Base-by-base conservation (phyloP, 1,284 basidiomycete genomes). In the Abortiporus biennis region DNA sequence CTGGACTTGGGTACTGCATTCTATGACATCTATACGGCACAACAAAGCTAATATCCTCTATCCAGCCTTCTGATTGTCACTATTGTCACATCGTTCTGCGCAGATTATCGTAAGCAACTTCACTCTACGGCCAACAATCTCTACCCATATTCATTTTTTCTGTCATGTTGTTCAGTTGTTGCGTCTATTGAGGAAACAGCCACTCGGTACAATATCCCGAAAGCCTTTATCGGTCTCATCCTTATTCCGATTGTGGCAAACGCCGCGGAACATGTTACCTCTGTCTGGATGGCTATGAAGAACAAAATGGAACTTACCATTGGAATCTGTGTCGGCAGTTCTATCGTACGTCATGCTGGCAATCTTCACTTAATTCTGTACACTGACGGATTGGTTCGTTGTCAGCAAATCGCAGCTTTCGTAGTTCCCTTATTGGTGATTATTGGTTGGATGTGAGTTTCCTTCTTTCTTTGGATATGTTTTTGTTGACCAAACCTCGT, bases 281-380 rank as follows among this genome's bases (percentile, higher is more conserved):
- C 85, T 5, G 78, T 94, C 3, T 92, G 87, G 84, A 94, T 94
- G 91, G 90, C 91, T 0, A 72, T 85, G 72, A 92, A 91, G 64
- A 72, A 77, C 49, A 85, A 88, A 57, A 92, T 91, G 80, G 87
- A 91, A 57, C 67, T 92, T 24, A 85, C 88, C 0, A 89, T 96
- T 48, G 84, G 84, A 2, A 90, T 97, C 47, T 89, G 88, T 44
- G 85, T 97, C 42, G 93, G 93, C 11, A 88, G 84, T 48, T 89
- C 85, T 4, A 95, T 97, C 49, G 85, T 87, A 51, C 51, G 81
- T 69, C 20, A 29, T 17, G 38, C 38, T n/a, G n/a, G n/a, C 40
- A 20, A 16, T 31, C 12, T 19, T 29, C 4, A 15, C 13, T 17
- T 35, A 19, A 11, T 15, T 36, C 35, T 21, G 35, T 12, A 13